Conservation (phyloP, 306 rosid species). For the Glycine latifolia region DNA sequence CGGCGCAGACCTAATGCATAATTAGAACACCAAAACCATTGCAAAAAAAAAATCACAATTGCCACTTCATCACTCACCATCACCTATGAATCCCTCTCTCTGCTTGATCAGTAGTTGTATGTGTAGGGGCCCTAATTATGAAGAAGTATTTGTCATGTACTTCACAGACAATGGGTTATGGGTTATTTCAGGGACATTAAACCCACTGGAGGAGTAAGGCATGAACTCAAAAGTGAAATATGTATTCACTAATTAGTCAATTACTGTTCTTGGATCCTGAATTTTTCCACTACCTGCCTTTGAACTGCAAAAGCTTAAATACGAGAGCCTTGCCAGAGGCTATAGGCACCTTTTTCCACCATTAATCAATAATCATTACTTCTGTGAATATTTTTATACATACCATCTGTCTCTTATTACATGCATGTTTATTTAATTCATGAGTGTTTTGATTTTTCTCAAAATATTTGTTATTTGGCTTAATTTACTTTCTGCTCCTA, state of each 20-base stretch:
- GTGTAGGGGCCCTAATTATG: neutral
- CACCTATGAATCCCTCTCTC: neutral
- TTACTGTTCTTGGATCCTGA: neutral
- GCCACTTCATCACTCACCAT: neutral
- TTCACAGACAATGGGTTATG: slow-evolving; percentile 6
- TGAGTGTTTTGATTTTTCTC: too few relatives aligned
- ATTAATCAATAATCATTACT: neutral
- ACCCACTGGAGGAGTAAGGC: neutral
- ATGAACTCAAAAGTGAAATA: neutral
- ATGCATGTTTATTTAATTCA: neutral
- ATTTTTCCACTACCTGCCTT: neutral
- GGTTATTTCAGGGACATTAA: neutral
- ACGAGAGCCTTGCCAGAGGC: neutral
- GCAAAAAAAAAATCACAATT: neutral
- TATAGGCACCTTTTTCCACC: neutral
- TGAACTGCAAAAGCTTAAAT: neutral
- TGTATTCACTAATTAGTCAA: neutral
- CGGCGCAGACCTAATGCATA: slow-evolving; percentile 40
- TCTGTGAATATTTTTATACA: neutral
- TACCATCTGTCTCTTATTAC: too few relatives aligned
- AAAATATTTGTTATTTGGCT: too few relatives aligned
- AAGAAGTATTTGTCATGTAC: neutral
- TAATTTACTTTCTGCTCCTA: too few relatives aligned
- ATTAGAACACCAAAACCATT: slow-evolving; percentile 10
- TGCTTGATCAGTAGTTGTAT: neutral